Evolutionary conservation across 139 green algal genomes (phyloP).

Genomic region (Micractinium conductrix): DNA sequence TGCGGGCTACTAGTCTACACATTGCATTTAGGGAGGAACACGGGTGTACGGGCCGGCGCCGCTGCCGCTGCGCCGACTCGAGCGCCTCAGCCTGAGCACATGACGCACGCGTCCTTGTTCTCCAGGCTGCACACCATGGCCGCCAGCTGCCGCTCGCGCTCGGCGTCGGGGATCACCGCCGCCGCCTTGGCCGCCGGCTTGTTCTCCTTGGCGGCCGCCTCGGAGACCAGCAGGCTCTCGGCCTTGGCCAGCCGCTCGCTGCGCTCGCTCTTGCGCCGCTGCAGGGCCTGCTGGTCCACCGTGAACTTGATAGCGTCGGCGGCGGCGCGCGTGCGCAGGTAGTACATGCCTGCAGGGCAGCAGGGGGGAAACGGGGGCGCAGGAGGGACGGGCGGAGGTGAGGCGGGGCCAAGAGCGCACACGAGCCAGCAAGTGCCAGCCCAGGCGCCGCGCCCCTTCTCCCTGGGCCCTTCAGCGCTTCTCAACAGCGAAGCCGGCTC

Average conservation of each 20-base stretch:
- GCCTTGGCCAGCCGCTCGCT: constrained; percentile 42
- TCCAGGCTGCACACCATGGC: constrained; percentile 92
- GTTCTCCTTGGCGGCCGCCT: constrained; percentile 33
- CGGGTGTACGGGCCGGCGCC: too few species aligned
- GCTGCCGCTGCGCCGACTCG: too few species aligned
- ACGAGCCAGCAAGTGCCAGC: too few species aligned
- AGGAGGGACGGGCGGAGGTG: not conserved
- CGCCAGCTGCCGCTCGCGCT: constrained; percentile 78
- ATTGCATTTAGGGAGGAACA: too few species aligned
- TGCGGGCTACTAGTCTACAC: too few species aligned
- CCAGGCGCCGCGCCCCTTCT: too few species aligned
- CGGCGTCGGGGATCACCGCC: constrained; percentile 30
- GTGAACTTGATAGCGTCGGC: constrained; percentile 99
- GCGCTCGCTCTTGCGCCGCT: constrained; percentile 48
- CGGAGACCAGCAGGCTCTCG: too few species aligned
- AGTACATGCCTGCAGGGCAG: constrained; percentile 93
- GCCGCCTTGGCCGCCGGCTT: constrained; percentile 72
- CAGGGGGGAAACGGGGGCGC: not conserved
- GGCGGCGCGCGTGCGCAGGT: constrained; percentile 91
- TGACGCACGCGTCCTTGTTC: constrained; percentile 98
- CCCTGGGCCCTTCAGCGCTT: too few species aligned
- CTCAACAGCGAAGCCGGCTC: not conserved
- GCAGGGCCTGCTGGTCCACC: constrained; percentile 81
- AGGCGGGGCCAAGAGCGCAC: not conserved
- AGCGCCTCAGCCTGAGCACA: constrained; percentile 86